Evolutionary conservation across 495 filamentous ascomycete genomes (phyloP).

Genomic region (Pyrenopolyporus hunteri): DNA sequence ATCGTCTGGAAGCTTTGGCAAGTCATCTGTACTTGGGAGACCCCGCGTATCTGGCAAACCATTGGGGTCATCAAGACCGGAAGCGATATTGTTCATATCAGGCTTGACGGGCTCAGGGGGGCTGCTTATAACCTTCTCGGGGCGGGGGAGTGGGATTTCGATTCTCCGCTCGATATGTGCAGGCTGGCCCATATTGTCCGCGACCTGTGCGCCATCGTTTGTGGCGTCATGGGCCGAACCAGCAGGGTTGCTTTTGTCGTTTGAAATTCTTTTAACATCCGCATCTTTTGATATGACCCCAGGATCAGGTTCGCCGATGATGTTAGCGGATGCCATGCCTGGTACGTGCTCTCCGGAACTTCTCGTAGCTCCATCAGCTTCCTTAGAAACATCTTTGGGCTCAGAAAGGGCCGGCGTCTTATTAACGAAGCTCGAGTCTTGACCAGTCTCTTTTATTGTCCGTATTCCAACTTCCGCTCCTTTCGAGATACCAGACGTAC

Average conservation of each 20-base stretch:
- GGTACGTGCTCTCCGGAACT: neutral
- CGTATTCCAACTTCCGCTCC: too few relatives aligned
- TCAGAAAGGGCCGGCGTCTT: neutral
- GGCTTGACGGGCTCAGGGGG: constrained; percentile 7
- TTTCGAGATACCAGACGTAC: too few relatives aligned
- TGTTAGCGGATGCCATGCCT: constrained; percentile 9
- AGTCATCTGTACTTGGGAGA: constrained; percentile 26
- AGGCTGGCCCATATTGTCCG: constrained; percentile 40
- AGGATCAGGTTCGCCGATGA: constrained; percentile 28
- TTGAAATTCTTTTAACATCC: constrained; percentile 3
- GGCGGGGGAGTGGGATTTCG: constrained; percentile 39
- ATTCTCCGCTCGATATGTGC: constrained; percentile 39
- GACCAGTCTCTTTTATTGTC: too few relatives aligned
- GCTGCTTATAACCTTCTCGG: constrained; percentile 8
- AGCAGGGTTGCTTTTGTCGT: neutral
- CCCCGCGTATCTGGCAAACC: constrained; percentile 29
- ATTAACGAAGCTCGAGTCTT: neutral
- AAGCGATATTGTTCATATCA: constrained; percentile 15
- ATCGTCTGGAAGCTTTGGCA: constrained; percentile 26
- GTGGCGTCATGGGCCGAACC: neutral
- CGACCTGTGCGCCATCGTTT: constrained; percentile 10
- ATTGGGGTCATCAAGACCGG: constrained; percentile 25
- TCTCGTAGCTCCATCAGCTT: constrained; percentile 23
- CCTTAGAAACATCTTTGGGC: constrained; percentile 29
- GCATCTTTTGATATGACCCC: constrained; percentile 23